Conservation (phyloP, 805 yeast genomes). For the Deakozyma indianensis region DNA sequence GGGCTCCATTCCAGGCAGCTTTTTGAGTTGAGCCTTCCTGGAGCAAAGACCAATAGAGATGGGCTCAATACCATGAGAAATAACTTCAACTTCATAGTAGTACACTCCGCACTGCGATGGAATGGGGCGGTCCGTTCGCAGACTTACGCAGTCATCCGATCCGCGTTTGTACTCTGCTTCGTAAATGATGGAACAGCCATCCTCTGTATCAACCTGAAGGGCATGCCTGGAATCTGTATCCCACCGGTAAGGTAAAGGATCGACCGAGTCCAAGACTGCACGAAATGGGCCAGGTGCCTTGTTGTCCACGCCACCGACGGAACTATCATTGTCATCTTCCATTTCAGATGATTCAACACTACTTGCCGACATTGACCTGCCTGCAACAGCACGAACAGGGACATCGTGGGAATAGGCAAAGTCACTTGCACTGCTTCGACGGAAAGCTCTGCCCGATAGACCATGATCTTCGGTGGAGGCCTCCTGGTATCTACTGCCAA, state of each 20-base stretch:
- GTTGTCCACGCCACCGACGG: background rate
- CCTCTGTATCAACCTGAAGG: background rate
- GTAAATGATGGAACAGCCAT: background rate
- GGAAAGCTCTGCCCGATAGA: background rate
- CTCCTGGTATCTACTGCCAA: background rate
- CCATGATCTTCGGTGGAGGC: background rate
- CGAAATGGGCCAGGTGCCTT: background rate
- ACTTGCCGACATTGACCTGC: background rate
- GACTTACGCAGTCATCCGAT: background rate
- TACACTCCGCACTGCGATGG: conserved; percentile 31
- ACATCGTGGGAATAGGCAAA: background rate
- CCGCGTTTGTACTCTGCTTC: background rate
- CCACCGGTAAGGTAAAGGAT: background rate
- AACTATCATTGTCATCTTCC: background rate
- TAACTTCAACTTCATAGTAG: conserved; percentile 35
- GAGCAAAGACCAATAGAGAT: conserved; percentile 33
- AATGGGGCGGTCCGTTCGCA: conserved; percentile 24
- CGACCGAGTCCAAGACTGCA: background rate
- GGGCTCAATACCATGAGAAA: conserved; percentile 25
- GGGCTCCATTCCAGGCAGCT: conserved; percentile 34
- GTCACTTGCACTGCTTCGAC: background rate
- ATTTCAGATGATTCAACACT: background rate
- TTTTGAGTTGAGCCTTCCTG: conserved; percentile 17
- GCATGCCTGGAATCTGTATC: background rate
- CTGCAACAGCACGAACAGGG: background rate